Base-by-base conservation (phyloP, 805 yeast genomes). In the Teunomyces stri region DNA sequence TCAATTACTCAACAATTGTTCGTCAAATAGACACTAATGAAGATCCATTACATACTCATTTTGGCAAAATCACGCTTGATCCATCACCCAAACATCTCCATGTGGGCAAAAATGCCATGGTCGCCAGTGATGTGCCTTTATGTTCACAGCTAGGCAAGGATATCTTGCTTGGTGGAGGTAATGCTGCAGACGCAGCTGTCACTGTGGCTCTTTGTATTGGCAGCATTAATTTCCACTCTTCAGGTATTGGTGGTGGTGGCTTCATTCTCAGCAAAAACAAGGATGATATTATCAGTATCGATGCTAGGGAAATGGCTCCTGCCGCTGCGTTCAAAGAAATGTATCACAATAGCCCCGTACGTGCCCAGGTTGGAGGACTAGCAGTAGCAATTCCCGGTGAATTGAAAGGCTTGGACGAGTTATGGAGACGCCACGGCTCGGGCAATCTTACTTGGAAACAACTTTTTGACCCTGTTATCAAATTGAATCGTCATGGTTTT, bases 211-310 rank as follows among this genome's bases (percentile, higher is more conserved):
- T 92, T 25, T 92, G 99, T 60, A 81, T 92, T 28, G 98, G 98
- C 2, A 76, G 87, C 45, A 68, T 89, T 18, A 87, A 88, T 60
- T 83, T 89, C 52, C 89, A 85, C 69, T 84, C 85, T 48, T 84
- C 96, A 1, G 96, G 97, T 0, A 84, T 92, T 37, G 97, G 97
- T 6, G 98, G 98, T 4, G 98, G 99, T 7, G 89, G 87, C 0
- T 89, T 80, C 56, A 85, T 87, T 38, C 77, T 68, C 10, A 64
- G 70, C 50, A 53, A 59, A 12, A 47, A 55, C 20, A 51, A 49
- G 11, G 45, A 74, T 10, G 74, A 76, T 6, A 79, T 85, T 1
- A 52, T 85, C 2, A 74, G 84, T 25, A 80, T 91, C 36, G 96
- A 92, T 66, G 95, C 94, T 27, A 74, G 99, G 51, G 99, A 92